A percentile compares a stretch with the other conserved stretches of the same genome.
phyloP scores from a whole-genome alignment of 768 basidiomycete species.

The Lentinus tigrinus region DNA sequence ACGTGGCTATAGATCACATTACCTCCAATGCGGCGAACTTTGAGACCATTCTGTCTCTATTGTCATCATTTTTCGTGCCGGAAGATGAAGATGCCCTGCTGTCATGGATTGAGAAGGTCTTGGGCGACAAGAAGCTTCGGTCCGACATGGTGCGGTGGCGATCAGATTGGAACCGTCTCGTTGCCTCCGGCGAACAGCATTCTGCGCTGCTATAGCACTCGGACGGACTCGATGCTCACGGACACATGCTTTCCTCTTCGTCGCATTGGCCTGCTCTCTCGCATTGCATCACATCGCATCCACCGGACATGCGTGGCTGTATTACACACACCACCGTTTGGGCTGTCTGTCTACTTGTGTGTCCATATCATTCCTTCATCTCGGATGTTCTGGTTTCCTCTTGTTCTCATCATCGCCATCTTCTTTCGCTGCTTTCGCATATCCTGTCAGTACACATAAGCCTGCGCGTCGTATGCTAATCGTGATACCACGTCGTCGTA shows the following conservation, averaged over 20 bases:
- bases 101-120: conserved; percentile 69
- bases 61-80: conserved; percentile 94
- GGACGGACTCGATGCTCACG: conserved; percentile 5
- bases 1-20: conserved; percentile 64
- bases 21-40: conserved; percentile 76
- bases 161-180: conserved; percentile 72
- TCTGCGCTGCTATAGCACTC: conserved; percentile 52
- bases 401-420: background rate
- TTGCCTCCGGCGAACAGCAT: conserved; percentile 60
- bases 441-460: conserved; percentile 8
- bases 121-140: conserved; percentile 65
- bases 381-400: conserved; percentile 3
- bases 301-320: conserved; percentile 7
- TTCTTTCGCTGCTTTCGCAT: conserved; percentile 2
- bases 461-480: conserved; percentile 19
- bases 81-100: conserved; percentile 85
- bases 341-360: conserved; percentile 12
- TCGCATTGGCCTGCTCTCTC: background rate
- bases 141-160: conserved; percentile 75
- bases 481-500: conserved; percentile 11
- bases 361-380: conserved; percentile 11
- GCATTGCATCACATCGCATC: background rate
- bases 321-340: conserved; percentile 2
- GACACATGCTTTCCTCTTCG: background rate
- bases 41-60: conserved; percentile 85